Conservation (phyloP, 1,139 yeast species). For the Debaryomycetaceae sp. region DNA sequence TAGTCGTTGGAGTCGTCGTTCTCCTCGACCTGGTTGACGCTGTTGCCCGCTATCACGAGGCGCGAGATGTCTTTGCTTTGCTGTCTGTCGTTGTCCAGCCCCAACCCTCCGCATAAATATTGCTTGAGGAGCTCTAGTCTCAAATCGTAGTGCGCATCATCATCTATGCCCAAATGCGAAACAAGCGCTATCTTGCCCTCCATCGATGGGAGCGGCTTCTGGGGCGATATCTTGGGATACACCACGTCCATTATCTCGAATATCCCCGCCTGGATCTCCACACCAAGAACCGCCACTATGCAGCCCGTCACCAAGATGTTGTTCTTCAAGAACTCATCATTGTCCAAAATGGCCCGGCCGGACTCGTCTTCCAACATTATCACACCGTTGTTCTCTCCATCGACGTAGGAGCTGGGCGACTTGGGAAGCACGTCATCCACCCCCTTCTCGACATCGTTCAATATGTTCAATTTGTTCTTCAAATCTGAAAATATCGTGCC, state of each 20-base stretch:
- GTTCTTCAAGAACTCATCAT: constrained; percentile 49
- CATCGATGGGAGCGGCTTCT: constrained; percentile 28
- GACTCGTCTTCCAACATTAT: constrained; percentile 91
- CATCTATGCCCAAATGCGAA: constrained; percentile 67
- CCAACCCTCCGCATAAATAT: constrained; percentile 68
- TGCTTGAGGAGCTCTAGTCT: constrained; percentile 64
- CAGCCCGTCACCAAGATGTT: constrained; percentile 78
- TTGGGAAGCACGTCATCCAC: constrained; percentile 49
- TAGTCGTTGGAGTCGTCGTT: constrained; percentile 29
- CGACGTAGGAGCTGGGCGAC: constrained; percentile 29
- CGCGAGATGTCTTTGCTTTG: constrained; percentile 40
- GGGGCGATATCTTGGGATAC: constrained; percentile 65
- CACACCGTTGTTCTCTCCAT: constrained; percentile 29
- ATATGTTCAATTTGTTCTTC: constrained; percentile 78
- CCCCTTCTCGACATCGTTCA: constrained; percentile 71
- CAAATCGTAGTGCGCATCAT: constrained; percentile 37
- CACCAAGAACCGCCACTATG: constrained; percentile 80
- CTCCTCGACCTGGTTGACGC: constrained; percentile 40
- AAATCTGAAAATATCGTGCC: constrained; percentile 88
- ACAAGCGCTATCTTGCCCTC: constrained; percentile 51
- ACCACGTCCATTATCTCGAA: constrained; percentile 81
- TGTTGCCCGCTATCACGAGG: constrained; percentile 74
- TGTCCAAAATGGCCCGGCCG: constrained; percentile 77
- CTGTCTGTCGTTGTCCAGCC: constrained; percentile 25
- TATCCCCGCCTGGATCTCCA: constrained; percentile 78